Base-by-base conservation (phyloP, 1,284 basidiomycete genomes). In the Trametes pubescens region DNA sequence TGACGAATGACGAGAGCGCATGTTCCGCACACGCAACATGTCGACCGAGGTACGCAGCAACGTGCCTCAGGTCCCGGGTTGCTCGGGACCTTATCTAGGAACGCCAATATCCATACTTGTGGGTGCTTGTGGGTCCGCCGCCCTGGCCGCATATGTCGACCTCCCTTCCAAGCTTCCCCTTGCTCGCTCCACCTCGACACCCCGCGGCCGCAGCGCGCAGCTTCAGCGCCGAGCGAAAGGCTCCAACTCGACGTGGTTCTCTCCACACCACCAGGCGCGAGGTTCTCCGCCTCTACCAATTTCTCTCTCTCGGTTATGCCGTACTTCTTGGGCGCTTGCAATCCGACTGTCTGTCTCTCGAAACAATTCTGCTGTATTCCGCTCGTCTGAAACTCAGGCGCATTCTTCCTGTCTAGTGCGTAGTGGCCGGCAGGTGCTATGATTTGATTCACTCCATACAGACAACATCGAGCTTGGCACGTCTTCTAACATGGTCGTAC, bases 61-160 rank as follows among this genome's bases (percentile, higher is more conserved):
- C 29, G 32, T 14, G 4, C 6, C 2, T 34, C 8, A 7, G 26
- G 35, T 18, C 14, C 22, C 18, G 37, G 26, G 13, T 6, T n/a
- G n/a, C 38, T 29, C 26, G 35, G 43, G 1, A 11, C 51, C 49
- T 2, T 24, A 24, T 40, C 59, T 14, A 53, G 40, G 55, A 47
- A 29, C 35, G 18, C 55, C 55, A 24, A 46, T 47, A 18, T 47
- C 55, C 51, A 51, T 29, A 46, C 40, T 37, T 64, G 51, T 67
- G 65, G 65, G 62, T 64, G 53, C 57, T 44, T 67, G 57, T 67
- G 56, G 65, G 65, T 67, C 65, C 59, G 52, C 47, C 47, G 13
- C 47, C 26, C 47, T 29, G 13, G 24, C 47, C 47, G 26, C 47
- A 48, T 48, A 10, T 13, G 47, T 48, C 47, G 10, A 48, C 24